These are phyloP conservation scores for Sonneratia caseolaris DNA, from an alignment of 345 rosid species.

Conservation along the genomic window DNA sequence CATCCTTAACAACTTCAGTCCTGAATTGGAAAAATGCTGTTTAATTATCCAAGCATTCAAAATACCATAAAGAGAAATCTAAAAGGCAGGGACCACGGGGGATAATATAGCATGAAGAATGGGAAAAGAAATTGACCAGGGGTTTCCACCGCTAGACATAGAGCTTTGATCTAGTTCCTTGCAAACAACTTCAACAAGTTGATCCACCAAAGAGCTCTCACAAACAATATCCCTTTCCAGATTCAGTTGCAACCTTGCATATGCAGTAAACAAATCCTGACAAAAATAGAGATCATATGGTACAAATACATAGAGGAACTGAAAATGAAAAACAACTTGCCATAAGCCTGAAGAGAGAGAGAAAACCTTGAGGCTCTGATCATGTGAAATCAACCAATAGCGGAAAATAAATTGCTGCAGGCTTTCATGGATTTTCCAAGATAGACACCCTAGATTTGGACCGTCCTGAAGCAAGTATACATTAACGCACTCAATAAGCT, in stretches of 20 bases:
- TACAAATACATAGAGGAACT: not conserved
- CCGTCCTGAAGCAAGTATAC: slow-evolving; percentile 71
- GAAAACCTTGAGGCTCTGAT: slow-evolving; percentile 63
- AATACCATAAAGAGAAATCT: slow-evolving; percentile 4
- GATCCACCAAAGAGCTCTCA: slow-evolving; percentile 54
- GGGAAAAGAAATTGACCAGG: slow-evolving; percentile 35
- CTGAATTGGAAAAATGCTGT: slow-evolving; percentile 22
- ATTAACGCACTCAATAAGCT: slow-evolving; percentile 80
- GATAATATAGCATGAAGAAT: not conserved
- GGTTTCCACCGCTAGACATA: slow-evolving; percentile 28
- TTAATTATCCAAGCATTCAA: not conserved
- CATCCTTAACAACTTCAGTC: slow-evolving; percentile 70
- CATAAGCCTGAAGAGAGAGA: slow-evolving; percentile 3
- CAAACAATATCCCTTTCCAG: slow-evolving; percentile 48
- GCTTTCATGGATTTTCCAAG: slow-evolving; percentile 61
- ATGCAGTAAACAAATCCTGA: slow-evolving; percentile 63
- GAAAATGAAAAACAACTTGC: not conserved
- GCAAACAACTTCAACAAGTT: slow-evolving; percentile 63
- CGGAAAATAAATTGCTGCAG: slow-evolving; percentile 47
- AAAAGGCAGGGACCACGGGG: not conserved
- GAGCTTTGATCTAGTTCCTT: slow-evolving; percentile 78
- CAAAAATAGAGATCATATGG: slow-evolving; percentile 11
- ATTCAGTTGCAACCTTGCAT: slow-evolving; percentile 68
- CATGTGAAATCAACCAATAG: slow-evolving; percentile 70
- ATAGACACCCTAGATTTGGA: slow-evolving; percentile 66